Conservation (phyloP, 495 filamentous ascomycete genomes). For the Pseudomonodictys pantanalensis region DNA sequence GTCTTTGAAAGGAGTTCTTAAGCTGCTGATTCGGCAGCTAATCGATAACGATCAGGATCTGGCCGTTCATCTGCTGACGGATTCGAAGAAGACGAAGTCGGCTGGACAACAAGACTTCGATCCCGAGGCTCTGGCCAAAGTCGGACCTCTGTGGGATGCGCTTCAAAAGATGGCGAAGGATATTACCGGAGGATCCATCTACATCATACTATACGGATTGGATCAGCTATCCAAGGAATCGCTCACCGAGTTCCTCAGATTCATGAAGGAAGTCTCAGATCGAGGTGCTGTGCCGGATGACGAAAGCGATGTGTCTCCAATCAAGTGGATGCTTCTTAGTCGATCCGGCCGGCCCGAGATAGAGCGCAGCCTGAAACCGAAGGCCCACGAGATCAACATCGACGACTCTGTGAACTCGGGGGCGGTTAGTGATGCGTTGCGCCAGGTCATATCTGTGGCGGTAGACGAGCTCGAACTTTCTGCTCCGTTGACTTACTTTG, state of each 20-base stretch:
- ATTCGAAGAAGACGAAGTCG: slow-evolving; percentile 13
- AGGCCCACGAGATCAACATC: slow-evolving; percentile 9
- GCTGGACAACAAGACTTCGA: slow-evolving; percentile 6
- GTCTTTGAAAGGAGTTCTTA: slow-evolving; percentile 3
- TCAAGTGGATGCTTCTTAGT: slow-evolving; percentile 19
- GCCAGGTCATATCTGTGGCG: background rate
- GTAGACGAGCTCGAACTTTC: slow-evolving; percentile 14
- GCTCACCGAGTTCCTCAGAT: slow-evolving; percentile 5
- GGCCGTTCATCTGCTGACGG: slow-evolving; percentile 16
- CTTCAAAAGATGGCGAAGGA: slow-evolving; percentile 13
- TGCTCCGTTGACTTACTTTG: slow-evolving; percentile 11
- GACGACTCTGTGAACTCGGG: slow-evolving; percentile 11
- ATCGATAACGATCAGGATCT: slow-evolving; percentile 16
- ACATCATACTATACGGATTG: slow-evolving; percentile 15
- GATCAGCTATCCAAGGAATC: slow-evolving; percentile 18
- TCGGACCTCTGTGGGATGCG: slow-evolving; percentile 11
- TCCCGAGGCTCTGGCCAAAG: background rate
- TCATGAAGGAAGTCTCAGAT: background rate
- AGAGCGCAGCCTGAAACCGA: slow-evolving; percentile 3
- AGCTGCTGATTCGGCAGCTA: slow-evolving; percentile 17
- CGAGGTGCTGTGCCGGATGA: background rate
- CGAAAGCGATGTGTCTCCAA: background rate
- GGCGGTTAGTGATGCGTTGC: slow-evolving; percentile 10
- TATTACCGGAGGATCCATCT: background rate
- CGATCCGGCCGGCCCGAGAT: slow-evolving; percentile 17